These are phyloP conservation scores for Apiospora saccharicola DNA, from an alignment of 2,329 filamentous ascomycete genomes.

Conservation along the genomic window DNA sequence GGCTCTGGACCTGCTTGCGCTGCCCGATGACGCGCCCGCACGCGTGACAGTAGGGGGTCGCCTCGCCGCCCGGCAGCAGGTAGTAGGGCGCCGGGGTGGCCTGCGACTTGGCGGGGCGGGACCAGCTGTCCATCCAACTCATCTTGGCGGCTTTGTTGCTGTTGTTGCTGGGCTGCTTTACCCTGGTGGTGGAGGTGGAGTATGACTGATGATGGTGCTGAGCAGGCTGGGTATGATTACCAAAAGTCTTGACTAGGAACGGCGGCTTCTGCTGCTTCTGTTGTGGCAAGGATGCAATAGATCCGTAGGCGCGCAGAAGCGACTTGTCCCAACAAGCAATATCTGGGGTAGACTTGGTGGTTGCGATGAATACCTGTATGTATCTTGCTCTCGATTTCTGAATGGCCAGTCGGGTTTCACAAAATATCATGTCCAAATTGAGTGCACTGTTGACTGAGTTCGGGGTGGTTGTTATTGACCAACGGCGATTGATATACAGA, in stretches of 20 bases:
- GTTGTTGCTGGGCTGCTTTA: neutral
- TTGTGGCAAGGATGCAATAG: neutral
- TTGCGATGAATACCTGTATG: neutral
- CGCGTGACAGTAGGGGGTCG: slow-evolving; percentile 61
- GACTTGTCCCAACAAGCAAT: neutral
- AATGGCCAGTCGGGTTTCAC: neutral
- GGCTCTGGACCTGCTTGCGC: slow-evolving; percentile 27
- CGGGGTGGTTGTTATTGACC: neutral
- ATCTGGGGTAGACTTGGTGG: neutral
- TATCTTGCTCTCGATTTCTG: neutral
- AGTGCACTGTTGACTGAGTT: neutral
- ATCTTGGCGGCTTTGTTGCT: slow-evolving; percentile 34
- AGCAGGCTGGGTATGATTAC: neutral
- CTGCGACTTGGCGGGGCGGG: slow-evolving; percentile 48
- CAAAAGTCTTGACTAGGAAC: rapidly evolving
- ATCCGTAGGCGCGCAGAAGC: neutral
- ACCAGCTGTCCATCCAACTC: slow-evolving; percentile 54
- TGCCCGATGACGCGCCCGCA: slow-evolving; percentile 63
- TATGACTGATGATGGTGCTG: neutral
- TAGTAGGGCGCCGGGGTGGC: slow-evolving; percentile 62
- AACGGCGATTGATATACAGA: no score
- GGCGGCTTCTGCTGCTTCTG: neutral
- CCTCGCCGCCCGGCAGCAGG: slow-evolving; percentile 53
- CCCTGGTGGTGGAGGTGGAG: neutral
- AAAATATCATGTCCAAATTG: neutral